phyloP scores from a whole-genome alignment of 1,284 basidiomycete species.

The Boletellus sp. region DNA sequence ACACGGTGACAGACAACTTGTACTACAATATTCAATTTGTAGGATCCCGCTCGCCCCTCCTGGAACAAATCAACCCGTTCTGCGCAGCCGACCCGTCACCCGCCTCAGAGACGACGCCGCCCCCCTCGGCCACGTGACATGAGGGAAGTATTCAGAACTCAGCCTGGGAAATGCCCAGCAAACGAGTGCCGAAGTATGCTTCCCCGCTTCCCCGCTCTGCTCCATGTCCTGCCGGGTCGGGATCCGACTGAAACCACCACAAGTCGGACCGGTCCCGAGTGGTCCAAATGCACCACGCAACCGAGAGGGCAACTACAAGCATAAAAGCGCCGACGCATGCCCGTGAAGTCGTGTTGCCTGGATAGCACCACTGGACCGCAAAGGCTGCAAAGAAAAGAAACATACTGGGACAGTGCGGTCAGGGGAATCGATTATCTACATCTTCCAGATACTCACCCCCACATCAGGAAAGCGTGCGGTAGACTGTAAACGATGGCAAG shows the following conservation, averaged over 20 bases:
- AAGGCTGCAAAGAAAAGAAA: constrained; percentile 30
- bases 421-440: neutral
- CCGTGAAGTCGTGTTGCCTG: neutral
- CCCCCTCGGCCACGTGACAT: too few species aligned
- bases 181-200: neutral
- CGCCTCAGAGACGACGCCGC: too few species aligned
- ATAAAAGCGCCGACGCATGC: constrained; percentile 11
- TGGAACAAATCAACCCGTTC: too few species aligned
- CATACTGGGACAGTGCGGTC: constrained; percentile 22
- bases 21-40: too few species aligned
- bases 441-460: constrained; percentile 33
- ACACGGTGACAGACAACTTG: too few species aligned
- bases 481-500: constrained; percentile 39
- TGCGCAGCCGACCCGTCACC: too few species aligned
- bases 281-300: constrained; percentile 27
- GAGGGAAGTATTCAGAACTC: too few species aligned
- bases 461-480: constrained; percentile 37
- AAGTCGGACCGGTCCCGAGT: constrained; percentile 9
- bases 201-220: neutral
- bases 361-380: constrained; percentile 23
- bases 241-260: constrained; percentile 30
- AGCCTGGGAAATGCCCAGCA: neutral
- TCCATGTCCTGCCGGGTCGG: constrained; percentile 1
- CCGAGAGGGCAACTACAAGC: constrained; percentile 3
- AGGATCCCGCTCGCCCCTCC: too few species aligned